A percentile compares a stretch with the other conserved stretches of the same genome.
Evolutionary conservation across 208 protist species (phyloP).

Genomic region (Leishmania major): DNA sequence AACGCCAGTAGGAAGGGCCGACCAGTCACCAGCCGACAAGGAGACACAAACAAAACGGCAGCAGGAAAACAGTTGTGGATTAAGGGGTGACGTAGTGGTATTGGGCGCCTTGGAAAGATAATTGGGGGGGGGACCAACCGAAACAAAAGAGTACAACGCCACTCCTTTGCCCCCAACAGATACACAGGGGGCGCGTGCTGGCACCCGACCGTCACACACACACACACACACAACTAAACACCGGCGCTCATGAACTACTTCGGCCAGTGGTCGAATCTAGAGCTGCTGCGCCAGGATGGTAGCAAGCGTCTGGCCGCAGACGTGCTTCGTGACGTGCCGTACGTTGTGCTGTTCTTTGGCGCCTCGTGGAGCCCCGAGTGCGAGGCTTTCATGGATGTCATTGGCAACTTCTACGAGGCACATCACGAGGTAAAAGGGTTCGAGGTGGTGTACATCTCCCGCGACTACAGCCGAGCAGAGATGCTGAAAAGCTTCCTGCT

Average conservation of each 20-base stretch:
- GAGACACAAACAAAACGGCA: neutral
- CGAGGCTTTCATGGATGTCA: conserved; percentile 19
- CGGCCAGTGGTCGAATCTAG: conserved; percentile 45
- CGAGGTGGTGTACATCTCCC: conserved; percentile 29
- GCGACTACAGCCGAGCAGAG: conserved; percentile 27
- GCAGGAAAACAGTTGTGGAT: neutral
- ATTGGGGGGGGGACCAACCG: neutral
- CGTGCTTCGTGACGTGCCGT: conserved; percentile 18
- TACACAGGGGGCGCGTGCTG: conserved; percentile 3
- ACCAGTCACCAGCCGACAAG: neutral
- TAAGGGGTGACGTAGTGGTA: neutral
- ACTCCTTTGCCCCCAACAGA: conserved; percentile 3
- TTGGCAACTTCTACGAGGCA: conserved; percentile 32
- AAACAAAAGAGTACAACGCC: neutral
- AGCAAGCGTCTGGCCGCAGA: conserved; percentile 26
- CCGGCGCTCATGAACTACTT: conserved; percentile 42
- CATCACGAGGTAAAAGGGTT: conserved; percentile 27
- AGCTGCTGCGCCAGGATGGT: conserved; percentile 36
- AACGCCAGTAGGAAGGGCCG: neutral
- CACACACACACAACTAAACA: neutral
- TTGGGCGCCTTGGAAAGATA: neutral
- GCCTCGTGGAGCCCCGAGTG: conserved; percentile 29
- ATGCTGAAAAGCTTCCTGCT: conserved; percentile 28
- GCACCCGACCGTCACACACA: neutral
- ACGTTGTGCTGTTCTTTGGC: conserved; percentile 41